Percentiles rank a stretch among this genome's conserved stretches.
Conservation (phyloP, 306 rosid species). For the Dicorynia guianensis region DNA sequence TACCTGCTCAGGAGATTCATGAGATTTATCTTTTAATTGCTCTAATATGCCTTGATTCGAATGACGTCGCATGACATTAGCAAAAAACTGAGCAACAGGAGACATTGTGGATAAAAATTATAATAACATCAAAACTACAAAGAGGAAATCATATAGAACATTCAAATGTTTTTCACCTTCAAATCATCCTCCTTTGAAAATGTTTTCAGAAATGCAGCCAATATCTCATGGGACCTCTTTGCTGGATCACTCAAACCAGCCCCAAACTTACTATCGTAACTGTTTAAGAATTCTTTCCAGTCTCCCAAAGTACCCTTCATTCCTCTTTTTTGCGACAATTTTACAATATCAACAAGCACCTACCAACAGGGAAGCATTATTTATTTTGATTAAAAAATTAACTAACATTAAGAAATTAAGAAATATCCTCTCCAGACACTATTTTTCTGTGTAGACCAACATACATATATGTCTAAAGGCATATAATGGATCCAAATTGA, state of each 20-base stretch:
- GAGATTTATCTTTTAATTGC: slow-evolving; percentile 45
- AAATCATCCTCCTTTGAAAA: slow-evolving; percentile 49
- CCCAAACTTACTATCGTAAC: slow-evolving; percentile 71
- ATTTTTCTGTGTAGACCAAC: neutral
- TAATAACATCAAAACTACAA: neutral
- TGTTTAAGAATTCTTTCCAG: slow-evolving; percentile 78
- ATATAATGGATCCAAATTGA: slow-evolving; percentile 2
- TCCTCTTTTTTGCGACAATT: slow-evolving; percentile 71
- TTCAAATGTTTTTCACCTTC: slow-evolving; percentile 56
- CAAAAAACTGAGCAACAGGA: slow-evolving; percentile 55
- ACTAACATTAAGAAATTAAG: neutral
- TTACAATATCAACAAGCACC: slow-evolving; percentile 82
- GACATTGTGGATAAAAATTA: slow-evolving; percentile 8
- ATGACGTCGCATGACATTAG: slow-evolving; percentile 57
- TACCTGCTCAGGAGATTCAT: slow-evolving; percentile 77
- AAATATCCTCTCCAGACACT: neutral
- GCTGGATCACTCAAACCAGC: slow-evolving; percentile 75
- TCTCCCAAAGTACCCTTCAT: slow-evolving; percentile 69
- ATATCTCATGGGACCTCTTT: slow-evolving; percentile 59
- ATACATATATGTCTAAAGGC: slow-evolving; percentile 7
- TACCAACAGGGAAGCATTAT: slow-evolving; percentile 39
- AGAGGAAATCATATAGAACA: neutral
- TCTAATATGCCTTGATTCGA: slow-evolving; percentile 55
- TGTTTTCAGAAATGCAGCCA: slow-evolving; percentile 75
- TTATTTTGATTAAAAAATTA: neutral